Percentiles rank a stretch among this genome's conserved stretches.
These are phyloP conservation scores for Penicillium angulare DNA, from an alignment of 495 filamentous ascomycete species.

Conservation along the genomic window DNA sequence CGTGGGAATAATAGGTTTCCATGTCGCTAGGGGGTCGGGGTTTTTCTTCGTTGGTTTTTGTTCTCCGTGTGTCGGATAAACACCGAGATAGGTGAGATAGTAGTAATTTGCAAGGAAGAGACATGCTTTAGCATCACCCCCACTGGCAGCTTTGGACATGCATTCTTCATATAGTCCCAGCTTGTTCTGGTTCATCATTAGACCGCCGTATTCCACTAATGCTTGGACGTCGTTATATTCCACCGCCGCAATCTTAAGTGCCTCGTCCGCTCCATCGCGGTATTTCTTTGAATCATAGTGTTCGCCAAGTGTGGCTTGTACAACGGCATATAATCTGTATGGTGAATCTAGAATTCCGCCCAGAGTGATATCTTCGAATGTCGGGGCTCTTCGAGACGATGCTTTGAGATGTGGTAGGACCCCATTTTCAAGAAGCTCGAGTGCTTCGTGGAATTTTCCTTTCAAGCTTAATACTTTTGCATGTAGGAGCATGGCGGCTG, in stretches of 20 bases:
- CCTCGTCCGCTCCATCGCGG: slow-evolving; percentile 10
- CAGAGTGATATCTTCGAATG: slow-evolving; percentile 14
- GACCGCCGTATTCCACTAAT: slow-evolving; percentile 25
- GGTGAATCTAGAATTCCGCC: slow-evolving; percentile 14
- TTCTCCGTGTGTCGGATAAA: slow-evolving; percentile 24
- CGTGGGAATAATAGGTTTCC: not conserved
- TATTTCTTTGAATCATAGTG: not conserved
- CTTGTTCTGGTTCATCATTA: slow-evolving; percentile 21
- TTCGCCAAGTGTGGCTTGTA: slow-evolving; percentile 13
- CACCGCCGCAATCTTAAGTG: slow-evolving; percentile 22
- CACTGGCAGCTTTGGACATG: slow-evolving; percentile 34
- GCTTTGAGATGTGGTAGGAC: slow-evolving; percentile 23
- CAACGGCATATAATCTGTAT: slow-evolving; percentile 25
- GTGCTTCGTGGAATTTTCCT: slow-evolving; percentile 19
- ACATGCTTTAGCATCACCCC: slow-evolving; percentile 27
- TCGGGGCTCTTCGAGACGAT: not conserved
- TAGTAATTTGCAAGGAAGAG: slow-evolving; percentile 40
- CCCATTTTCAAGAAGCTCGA: slow-evolving; percentile 22
- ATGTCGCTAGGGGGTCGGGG: not conserved
- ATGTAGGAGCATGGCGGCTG: slow-evolving; percentile 31
- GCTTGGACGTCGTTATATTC: slow-evolving; percentile 33
- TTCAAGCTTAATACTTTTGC: slow-evolving; percentile 26
- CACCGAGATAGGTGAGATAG: slow-evolving; percentile 28
- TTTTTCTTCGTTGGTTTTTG: not conserved
- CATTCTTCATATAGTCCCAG: slow-evolving; percentile 34